Conservation (phyloP, 345 rosid species). For the Gossypium australe region DNA sequence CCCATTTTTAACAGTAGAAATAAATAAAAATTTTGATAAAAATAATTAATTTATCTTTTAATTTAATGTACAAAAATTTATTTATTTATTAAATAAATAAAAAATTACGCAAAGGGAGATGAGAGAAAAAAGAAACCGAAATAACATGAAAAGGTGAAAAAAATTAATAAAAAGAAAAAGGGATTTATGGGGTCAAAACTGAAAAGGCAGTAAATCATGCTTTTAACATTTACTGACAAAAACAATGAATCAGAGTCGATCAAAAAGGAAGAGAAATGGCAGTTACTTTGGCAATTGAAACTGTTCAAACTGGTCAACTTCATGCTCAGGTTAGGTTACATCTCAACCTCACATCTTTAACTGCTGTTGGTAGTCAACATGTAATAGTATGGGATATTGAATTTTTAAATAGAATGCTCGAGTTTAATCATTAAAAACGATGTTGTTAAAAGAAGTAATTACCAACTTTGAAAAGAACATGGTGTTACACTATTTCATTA, state of each 20-base stretch:
- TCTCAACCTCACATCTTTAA: neutral
- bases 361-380: too few species aligned
- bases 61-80: accelerated
- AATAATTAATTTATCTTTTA: too few species aligned
- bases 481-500: neutral
- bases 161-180: too few species aligned
- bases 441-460: too few species aligned
- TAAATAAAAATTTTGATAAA: too few species aligned
- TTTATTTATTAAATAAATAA: too few species aligned
- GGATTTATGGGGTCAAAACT: neutral
- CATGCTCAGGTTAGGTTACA: neutral
- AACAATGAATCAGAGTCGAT: neutral
- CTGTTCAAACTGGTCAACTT: neutral
- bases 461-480: accelerated
- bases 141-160: neutral
- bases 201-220: neutral
- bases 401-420: accelerated
- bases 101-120: too few species aligned
- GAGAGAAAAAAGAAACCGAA: neutral
- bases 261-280: neutral
- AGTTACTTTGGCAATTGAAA: neutral
- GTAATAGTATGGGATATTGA: too few species aligned
- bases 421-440: too few species aligned
- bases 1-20: accelerated
- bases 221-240: constrained; percentile 4